Evolutionary conservation across 306 rosid species (phyloP).

Genomic region (Quercus rubra): DNA sequence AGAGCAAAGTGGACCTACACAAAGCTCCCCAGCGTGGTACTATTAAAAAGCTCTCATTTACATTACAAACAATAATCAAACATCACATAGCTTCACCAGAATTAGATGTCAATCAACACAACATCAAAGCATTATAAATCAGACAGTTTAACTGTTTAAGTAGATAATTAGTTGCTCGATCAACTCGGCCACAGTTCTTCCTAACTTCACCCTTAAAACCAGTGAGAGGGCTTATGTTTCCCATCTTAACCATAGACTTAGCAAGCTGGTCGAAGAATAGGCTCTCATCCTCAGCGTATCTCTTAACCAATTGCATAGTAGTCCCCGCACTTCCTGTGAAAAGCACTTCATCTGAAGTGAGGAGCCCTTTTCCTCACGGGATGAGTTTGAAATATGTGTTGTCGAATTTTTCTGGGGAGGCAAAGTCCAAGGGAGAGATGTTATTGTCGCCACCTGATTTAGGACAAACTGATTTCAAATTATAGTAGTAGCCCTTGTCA

Average conservation of each 20-base stretch:
- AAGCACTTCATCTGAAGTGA: slow-evolving; percentile 76
- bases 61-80: too few relatives aligned
- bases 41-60: too few relatives aligned
- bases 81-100: too few relatives aligned
- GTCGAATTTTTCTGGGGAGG: slow-evolving; percentile 69
- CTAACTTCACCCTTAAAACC: slow-evolving; percentile 69
- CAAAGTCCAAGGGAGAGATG: slow-evolving; percentile 66
- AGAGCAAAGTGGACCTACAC: too few relatives aligned
- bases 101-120: too few relatives aligned
- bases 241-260: slow-evolving; percentile 76
- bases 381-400: slow-evolving; percentile 68
- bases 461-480: too few relatives aligned
- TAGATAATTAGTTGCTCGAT: slow-evolving; percentile 4
- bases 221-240: slow-evolving; percentile 60
- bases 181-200: slow-evolving; percentile 60
- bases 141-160: too few relatives aligned
- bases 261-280: slow-evolving; percentile 76
- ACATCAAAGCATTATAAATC: too few relatives aligned
- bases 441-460: slow-evolving; percentile 11
- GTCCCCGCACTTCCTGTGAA: slow-evolving; percentile 41
- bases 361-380: slow-evolving; percentile 63
- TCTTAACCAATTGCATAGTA: slow-evolving; percentile 47
- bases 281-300: slow-evolving; percentile 48
- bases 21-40: too few relatives aligned
- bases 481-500: too few relatives aligned